These are phyloP conservation scores for Fallopia convolvulus DNA, from an alignment of 148 eudicot species.

Conservation along the genomic window DNA sequence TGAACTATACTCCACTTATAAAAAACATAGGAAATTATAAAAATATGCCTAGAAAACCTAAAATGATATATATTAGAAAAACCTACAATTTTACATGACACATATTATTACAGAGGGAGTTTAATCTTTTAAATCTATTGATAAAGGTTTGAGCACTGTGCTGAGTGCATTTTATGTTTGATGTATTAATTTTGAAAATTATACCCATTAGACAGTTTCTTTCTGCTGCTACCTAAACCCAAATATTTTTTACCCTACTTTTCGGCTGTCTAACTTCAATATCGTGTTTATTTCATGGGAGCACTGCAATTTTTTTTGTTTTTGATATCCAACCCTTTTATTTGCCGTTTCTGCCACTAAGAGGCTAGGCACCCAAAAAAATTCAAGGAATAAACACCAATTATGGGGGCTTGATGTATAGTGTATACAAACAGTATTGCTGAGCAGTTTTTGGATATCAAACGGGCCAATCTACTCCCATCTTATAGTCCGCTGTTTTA, in stretches of 20 bases:
- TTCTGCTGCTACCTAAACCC: too few species aligned
- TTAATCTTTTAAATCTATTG: background rate
- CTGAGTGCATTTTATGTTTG: background rate
- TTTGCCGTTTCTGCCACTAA: background rate
- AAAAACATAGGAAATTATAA: background rate
- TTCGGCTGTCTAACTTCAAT: background rate
- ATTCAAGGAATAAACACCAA: background rate
- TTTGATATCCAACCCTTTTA: background rate
- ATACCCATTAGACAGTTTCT: too few species aligned
- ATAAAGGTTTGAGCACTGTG: background rate
- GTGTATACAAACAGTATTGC: background rate
- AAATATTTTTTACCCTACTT: too few species aligned
- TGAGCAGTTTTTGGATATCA: too few species aligned
- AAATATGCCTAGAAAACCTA: background rate
- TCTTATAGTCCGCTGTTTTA: background rate
- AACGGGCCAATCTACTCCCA: background rate
- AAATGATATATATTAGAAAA: background rate
- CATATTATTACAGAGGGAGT: background rate
- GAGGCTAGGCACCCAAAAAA: background rate
- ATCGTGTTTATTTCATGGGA: background rate
- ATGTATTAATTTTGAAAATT: too few species aligned
- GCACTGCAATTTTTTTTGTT: background rate
- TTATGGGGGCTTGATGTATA: background rate
- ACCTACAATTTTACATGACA: background rate
- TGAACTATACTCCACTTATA: background rate